Base-by-base conservation (phyloP, 371 early-diverging fungal species). In the Rhizomucor pusillus region DNA sequence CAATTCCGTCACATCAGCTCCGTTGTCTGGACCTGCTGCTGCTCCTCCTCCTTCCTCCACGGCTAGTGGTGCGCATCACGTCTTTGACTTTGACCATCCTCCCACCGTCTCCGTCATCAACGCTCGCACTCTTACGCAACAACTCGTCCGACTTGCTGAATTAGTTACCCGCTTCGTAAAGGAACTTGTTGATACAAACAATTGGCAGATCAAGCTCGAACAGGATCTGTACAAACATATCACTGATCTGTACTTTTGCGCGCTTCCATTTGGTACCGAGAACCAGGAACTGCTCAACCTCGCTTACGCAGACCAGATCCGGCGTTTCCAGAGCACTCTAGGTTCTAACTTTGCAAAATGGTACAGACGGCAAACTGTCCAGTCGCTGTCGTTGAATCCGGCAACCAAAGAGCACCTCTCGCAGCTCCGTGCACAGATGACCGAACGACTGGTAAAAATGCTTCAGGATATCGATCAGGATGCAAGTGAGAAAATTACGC, bases 211-310 rank as follows among this genome's bases (percentile, higher is more conserved):
- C 18, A 43, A 18, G 9, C 33, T 57, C 20, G 77, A 77, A 46
- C 73, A 77, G 23, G 36, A 59, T 1, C 54, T 77, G 11, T 77
- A 63, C 50, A 39, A 60, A 13, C 62, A 63, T 11, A 64, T 77
- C 35, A 63, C 63, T 2, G 63, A 67, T 16, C 36, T 49, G 11
- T 78, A 73, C 19, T 54, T 78, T 23, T 52, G 44, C 16, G 54
- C 73, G 12, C 65, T 78, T 47, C 78, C 78, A 0, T 78, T 78
- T 57, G 78, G 78, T n/a, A 77, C 78, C 1, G 68, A 72, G 43
- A 74, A 75, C 35, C 75, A 78, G 22, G 55, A 69, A 9, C 50
- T 74, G 40, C 55, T 78, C 13, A 78, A 78, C 24, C 67, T 68
- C 34, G 78, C 78, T 16, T 78, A 78, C 49, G 53, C 65, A 0